A percentile compares a stretch with the other conserved stretches of the same genome.
Conservation (phyloP, 139 green algal genomes). For the Raphidocelis subcapitata region DNA sequence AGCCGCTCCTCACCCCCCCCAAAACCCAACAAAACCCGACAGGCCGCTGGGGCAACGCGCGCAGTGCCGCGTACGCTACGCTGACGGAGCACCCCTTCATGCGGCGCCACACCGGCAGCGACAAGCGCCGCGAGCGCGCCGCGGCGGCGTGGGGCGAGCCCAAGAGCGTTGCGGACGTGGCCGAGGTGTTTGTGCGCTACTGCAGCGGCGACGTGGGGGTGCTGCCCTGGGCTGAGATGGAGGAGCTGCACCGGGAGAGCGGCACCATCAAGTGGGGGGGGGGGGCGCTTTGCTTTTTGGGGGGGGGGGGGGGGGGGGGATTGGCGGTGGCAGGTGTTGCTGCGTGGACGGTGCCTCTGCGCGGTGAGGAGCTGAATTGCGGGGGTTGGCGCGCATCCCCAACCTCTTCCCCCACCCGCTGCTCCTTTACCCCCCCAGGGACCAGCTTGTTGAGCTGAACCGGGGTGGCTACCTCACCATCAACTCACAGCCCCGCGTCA, state of each 20-base stretch:
- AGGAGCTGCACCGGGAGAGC: slow-evolving; percentile 57
- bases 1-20: background rate
- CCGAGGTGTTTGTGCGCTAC: slow-evolving; percentile 66
- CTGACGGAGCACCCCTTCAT: slow-evolving; percentile 71
- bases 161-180: slow-evolving; percentile 53
- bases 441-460: slow-evolving; percentile 42
- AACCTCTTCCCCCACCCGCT: background rate
- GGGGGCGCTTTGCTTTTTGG: too few relatives aligned
- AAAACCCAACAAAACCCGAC: background rate
- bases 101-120: slow-evolving; percentile 54
- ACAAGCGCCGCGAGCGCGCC: slow-evolving; percentile 54
- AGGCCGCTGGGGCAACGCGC: slow-evolving; percentile 46
- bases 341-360: too few relatives aligned
- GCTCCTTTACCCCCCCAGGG: background rate
- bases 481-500: slow-evolving; percentile 73
- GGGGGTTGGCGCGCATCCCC: too few relatives aligned
- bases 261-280: slow-evolving; percentile 29
- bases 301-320: too few relatives aligned
- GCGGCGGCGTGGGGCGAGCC: slow-evolving; percentile 52
- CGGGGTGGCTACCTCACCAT: slow-evolving; percentile 70
- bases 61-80: slow-evolving; percentile 60
- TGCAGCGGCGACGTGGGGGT: slow-evolving; percentile 60
- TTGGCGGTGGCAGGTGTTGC: too few relatives aligned
- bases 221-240: slow-evolving; percentile 79
- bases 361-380: too few relatives aligned